Base-by-base conservation (phyloP, 495 filamentous ascomycete genomes). In the Hamigera avellanea region DNA sequence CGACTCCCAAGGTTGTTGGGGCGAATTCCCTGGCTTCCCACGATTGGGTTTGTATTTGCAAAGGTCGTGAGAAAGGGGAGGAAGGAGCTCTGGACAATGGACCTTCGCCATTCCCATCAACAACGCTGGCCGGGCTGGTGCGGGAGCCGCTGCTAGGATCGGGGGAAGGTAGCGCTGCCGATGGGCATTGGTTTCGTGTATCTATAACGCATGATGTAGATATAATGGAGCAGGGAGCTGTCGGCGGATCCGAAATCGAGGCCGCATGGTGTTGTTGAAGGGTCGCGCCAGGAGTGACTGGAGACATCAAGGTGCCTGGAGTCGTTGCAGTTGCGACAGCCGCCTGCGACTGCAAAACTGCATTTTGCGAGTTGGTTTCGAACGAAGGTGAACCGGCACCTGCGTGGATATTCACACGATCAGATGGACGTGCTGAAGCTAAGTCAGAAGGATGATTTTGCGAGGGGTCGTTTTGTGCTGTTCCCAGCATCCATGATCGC, bases 401-500 rank as follows among this genome's bases (percentile, higher is more conserved):
- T 4, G 21, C 9, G 9, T 23, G 21, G 9, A 23, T 23, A 23
- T 23, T 4, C 4, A 4, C 21, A 4, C 21, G 21, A 23, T 4
- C 13, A 15, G 14, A 23, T 9, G 6, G 14, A 16, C 28, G 27
- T 21, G 14, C 28, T 33, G 13, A 14, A 12, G n/a, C 19, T 10
- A 19, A 14, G 30, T 14, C 14, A 21, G 17, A 21, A 40, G 27
- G 27, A 30, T n/a, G 27, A 3, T 30, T n/a, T 6, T 25, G 39
- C 21, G 21, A 23, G 21, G 21, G 4, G 21, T 23, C 21, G 21
- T 9, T 9, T 23, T 23, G 21, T 9, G 21, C 21, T 9, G 21
- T 23, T 23, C 21, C 21, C 21, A 23, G 21, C 69, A 86, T 80
- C 84, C 84, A 88, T 49, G 74, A 62, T 45, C 69, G 79, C 50